Conservation (phyloP, 2,329 filamentous ascomycete species). For the Chrysoporthe puriensis region DNA sequence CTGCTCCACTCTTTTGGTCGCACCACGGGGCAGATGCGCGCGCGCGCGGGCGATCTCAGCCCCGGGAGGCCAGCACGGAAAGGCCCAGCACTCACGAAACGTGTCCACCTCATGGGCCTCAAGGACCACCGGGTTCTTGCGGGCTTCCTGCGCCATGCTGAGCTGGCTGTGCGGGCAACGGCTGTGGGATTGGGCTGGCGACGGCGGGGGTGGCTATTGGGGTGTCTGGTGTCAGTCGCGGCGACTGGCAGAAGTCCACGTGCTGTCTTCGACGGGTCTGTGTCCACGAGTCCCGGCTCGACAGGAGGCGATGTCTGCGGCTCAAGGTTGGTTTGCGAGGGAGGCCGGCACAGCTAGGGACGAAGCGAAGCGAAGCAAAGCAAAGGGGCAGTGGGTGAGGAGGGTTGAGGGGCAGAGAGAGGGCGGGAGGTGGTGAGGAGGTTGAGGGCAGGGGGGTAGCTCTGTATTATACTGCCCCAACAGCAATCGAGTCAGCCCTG, state of each 20-base stretch:
- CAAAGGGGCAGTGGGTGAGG: not conserved
- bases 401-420: not conserved
- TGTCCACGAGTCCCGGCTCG: not conserved
- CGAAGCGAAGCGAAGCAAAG: not conserved
- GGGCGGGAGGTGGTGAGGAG: slow-evolving; percentile 6
- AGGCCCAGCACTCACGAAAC: slow-evolving; percentile 55
- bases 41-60: not conserved
- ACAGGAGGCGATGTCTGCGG: not conserved
- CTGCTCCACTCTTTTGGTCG: slow-evolving; percentile 2
- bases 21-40: not conserved
- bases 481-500: not conserved
- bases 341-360: not conserved
- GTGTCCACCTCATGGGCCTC: slow-evolving; percentile 80
- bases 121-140: slow-evolving; percentile 64
- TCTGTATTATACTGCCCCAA: slow-evolving; percentile 22
- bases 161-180: slow-evolving; percentile 15
- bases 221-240: not conserved
- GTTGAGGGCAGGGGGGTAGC: slow-evolving; percentile 20
- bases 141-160: slow-evolving; percentile 50
- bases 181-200: slow-evolving; percentile 28
- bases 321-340: not conserved
- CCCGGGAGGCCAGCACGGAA: not conserved
- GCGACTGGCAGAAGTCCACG: not conserved
- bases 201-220: slow-evolving; percentile 24
- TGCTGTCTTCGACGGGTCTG: not conserved